Evolutionary conservation across 1,139 yeast species (phyloP).

Genomic region (Suhomyces yuchorum): DNA sequence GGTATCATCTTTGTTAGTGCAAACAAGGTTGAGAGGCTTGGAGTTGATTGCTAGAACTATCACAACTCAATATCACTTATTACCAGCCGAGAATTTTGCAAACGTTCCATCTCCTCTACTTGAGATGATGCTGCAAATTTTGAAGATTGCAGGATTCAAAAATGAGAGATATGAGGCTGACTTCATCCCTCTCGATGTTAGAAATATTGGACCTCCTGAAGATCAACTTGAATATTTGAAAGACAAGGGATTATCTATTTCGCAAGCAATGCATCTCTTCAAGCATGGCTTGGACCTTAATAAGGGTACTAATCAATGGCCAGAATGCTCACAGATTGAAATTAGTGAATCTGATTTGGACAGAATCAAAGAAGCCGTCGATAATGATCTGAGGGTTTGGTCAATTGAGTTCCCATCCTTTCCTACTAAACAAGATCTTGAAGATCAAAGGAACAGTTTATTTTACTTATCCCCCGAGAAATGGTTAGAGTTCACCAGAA

Average conservation of each 20-base stretch:
- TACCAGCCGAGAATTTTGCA: constrained; percentile 8
- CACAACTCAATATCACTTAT: constrained; percentile 3
- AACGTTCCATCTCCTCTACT: constrained; percentile 13
- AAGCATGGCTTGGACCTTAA: constrained; percentile 27
- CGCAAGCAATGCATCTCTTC: constrained; percentile 43
- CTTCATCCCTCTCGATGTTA: constrained; percentile 48
- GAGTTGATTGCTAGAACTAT: constrained; percentile 30
- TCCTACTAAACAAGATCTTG: constrained; percentile 18
- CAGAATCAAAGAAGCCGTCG: constrained; percentile 14
- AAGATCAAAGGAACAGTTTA: constrained; percentile 45
- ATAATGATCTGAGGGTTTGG: constrained; percentile 21
- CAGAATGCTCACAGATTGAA: constrained; percentile 29
- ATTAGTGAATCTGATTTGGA: constrained; percentile 29
- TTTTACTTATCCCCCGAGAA: constrained; percentile 6
- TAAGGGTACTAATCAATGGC: constrained; percentile 24
- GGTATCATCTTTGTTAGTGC: constrained; percentile 39
- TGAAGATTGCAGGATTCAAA: constrained; percentile 12
- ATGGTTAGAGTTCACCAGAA: constrained; percentile 9
- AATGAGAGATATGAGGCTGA: constrained; percentile 31
- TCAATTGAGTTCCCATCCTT: constrained; percentile 16
- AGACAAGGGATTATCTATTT: constrained; percentile 41
- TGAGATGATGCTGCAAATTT: constrained; percentile 5
- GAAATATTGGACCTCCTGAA: constrained; percentile 54
- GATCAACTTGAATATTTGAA: constrained; percentile 50
- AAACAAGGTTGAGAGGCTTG: constrained; percentile 41